Base-by-base conservation (phyloP, 2,329 filamentous ascomycete genomes). In the Remersonia thermophila region DNA sequence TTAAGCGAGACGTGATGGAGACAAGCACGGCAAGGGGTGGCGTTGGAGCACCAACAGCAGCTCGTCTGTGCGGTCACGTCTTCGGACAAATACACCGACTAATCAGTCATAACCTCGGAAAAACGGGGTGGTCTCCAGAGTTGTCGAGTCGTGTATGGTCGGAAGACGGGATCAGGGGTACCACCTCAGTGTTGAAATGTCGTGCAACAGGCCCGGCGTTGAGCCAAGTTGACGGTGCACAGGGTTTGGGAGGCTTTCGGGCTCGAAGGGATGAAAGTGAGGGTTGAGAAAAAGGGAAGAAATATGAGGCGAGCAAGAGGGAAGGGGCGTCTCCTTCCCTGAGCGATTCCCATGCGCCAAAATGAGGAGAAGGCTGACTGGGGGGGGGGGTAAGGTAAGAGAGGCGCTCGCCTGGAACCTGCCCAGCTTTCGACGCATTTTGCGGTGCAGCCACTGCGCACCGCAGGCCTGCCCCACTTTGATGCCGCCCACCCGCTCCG, bases 301-400 rank as follows among this genome's bases (percentile, higher is more conserved):
- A 50, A 48, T 49, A 45, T 45, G 45, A 49, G 47, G 45, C 48
- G 20, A 23, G 20, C 20, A 5, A 6, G 20, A 23, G 20, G 48
- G 44, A 47, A 47, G 45, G 45, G 41, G 41, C 39, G 38, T 30
- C 32, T 39, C 41, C 44, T 44, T 33, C 36, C 37, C 39, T 27
- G 37, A 35, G 32, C 36, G 9, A 23, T 23, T 23, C 5, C 35
- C 34, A 40, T 37, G 41, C 37, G 44, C 42, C 46, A 38, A n/a
- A 48, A 47, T 46, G 46, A 45, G 44, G 44, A 43, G 39, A 33
- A 26, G 36, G 39, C 41, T 35, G 33, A 33, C 20, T 11, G 23
- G n/a, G 30, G 15, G 14, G 28, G 20, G 27, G 37, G 37, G 39
- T 23, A 23, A 23, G 20, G 20, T 23, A 23, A n/a, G n/a, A n/a